Evolutionary conservation across 2,329 filamentous ascomycete species (phyloP).

Genomic region (Talaromyces sp.): DNA sequence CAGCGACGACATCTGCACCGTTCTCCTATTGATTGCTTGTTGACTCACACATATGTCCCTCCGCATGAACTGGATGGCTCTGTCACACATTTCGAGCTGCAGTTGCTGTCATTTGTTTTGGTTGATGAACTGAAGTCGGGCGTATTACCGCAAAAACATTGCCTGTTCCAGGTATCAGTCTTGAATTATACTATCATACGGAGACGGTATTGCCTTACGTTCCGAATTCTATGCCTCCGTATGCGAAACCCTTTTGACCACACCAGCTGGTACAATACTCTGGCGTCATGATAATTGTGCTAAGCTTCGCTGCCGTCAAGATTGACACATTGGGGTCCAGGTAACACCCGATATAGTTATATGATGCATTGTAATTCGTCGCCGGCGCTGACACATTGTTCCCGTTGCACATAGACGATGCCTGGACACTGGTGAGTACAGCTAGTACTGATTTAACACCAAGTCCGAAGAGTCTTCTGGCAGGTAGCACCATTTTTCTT

Average conservation of each 20-base stretch:
- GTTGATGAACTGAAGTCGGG: not conserved
- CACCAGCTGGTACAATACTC: constrained; percentile 3
- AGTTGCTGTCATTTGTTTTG: not conserved
- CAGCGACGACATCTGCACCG: not conserved
- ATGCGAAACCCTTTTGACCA: not conserved
- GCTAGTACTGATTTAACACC: not conserved
- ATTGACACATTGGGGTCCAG: not conserved
- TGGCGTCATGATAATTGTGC: constrained; percentile 6
- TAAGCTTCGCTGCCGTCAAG: not conserved
- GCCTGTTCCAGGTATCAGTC: not conserved
- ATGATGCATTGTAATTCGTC: not conserved
- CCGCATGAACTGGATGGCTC: constrained; percentile 1
- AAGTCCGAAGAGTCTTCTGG: not conserved
- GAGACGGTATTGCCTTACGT: not conserved
- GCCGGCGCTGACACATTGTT: not conserved
- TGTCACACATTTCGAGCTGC: not conserved
- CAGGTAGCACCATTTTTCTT: not conserved
- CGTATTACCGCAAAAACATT: constrained; percentile 9
- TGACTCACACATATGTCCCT: constrained; percentile 8
- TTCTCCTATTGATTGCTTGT: not conserved
- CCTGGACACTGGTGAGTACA: not conserved
- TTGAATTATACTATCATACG: not conserved
- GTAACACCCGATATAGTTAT: not conserved
- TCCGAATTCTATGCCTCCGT: not conserved
- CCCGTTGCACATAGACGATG: not conserved